phyloP scores from a whole-genome alignment of 768 basidiomycete genomes.

The Suillus spraguei region DNA sequence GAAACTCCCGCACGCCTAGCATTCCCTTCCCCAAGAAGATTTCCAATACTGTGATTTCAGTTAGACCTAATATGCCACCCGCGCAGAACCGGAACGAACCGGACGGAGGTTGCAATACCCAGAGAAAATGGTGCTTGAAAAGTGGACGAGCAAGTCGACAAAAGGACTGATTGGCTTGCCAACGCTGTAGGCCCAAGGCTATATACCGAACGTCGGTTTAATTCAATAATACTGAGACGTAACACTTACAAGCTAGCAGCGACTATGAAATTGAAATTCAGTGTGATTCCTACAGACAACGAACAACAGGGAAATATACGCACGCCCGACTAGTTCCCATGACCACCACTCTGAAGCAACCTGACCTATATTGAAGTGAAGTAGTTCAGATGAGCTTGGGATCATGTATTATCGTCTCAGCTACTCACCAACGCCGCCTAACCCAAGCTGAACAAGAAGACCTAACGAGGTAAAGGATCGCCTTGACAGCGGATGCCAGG shows the following conservation, averaged over 20 bases:
- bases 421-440: constrained; percentile 72
- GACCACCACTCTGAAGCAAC: constrained; percentile 96
- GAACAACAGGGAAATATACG: constrained; percentile 11
- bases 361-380: constrained; percentile 48
- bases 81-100: constrained; percentile 43
- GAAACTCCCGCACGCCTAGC: constrained; percentile 71
- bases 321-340: constrained; percentile 80
- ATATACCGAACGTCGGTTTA: constrained; percentile 22
- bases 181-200: constrained; percentile 81
- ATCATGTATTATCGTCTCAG: not conserved
- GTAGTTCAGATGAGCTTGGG: not conserved
- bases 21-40: constrained; percentile 82
- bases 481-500: constrained; percentile 80
- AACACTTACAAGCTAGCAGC: constrained; percentile 52
- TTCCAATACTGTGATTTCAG: constrained; percentile 66
- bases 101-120: constrained; percentile 81
- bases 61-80: not conserved
- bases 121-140: constrained; percentile 86
- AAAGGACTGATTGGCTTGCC: constrained; percentile 86
- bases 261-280: constrained; percentile 34
- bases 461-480: constrained; percentile 67
- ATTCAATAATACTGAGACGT: not conserved
- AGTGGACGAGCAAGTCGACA: constrained; percentile 71
- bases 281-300: not conserved
- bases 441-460: constrained; percentile 69